These are phyloP conservation scores for Xylariaceae sp. DNA, from an alignment of 2,329 filamentous ascomycete genomes.

Conservation along the genomic window DNA sequence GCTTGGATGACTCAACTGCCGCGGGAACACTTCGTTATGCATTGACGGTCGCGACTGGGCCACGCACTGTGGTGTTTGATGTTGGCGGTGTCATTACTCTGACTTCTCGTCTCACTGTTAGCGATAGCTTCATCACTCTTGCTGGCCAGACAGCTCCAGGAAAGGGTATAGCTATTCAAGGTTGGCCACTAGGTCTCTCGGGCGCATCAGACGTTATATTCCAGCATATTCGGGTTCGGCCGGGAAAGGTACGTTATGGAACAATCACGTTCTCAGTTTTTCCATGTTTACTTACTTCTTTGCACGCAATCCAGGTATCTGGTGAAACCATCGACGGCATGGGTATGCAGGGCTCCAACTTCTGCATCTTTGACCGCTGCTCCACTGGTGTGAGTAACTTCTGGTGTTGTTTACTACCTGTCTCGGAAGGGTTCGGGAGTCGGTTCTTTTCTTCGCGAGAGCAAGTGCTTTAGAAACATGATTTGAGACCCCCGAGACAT, in stretches of 20 bases:
- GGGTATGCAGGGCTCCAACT: constrained; percentile 33
- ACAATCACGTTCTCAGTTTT: background rate
- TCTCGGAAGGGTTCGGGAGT: too few relatives aligned
- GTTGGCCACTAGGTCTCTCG: constrained; percentile 29
- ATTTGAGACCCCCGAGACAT: too few relatives aligned
- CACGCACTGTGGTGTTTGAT: constrained; percentile 45
- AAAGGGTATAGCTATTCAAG: constrained; percentile 34
- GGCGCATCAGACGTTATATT: constrained; percentile 24
- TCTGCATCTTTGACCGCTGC: constrained; percentile 33
- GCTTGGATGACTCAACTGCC: constrained; percentile 29
- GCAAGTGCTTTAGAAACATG: too few relatives aligned
- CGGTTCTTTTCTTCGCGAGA: too few relatives aligned
- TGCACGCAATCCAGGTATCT: constrained; percentile 16
- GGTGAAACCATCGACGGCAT: constrained; percentile 32
- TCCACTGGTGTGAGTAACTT: too few relatives aligned
- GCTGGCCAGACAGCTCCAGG: constrained; percentile 48
- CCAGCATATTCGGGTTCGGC: background rate
- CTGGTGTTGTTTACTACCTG: too few relatives aligned
- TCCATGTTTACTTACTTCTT: constrained; percentile 1
- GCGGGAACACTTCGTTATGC: constrained; percentile 34
- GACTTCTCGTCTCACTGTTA: constrained; percentile 40
- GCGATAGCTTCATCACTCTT: constrained; percentile 40
- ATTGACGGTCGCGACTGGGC: constrained; percentile 35
- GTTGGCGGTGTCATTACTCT: constrained; percentile 46
- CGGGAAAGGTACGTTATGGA: background rate